Evolutionary conservation across 2,329 filamentous ascomycete species (phyloP).

Genomic region (Hypoxylon sp.): DNA sequence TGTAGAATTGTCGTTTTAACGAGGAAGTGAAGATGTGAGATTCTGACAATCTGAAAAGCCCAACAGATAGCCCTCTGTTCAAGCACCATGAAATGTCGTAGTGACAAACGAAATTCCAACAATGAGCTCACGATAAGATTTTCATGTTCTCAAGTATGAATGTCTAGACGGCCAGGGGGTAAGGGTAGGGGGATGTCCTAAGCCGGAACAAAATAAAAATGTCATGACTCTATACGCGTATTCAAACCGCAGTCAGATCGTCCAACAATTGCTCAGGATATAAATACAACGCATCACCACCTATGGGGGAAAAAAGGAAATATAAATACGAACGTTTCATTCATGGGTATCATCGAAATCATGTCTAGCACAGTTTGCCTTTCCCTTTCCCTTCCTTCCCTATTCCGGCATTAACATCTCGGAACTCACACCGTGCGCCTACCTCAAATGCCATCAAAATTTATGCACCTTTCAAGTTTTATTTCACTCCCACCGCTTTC

Average conservation of each 20-base stretch:
- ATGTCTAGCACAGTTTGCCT: slow-evolving; percentile 14
- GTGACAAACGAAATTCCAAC: too few relatives aligned
- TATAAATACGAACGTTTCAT: slow-evolving; percentile 7
- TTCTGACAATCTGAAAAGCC: too few relatives aligned
- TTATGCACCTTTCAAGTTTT: background rate
- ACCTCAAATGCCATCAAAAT: slow-evolving; percentile 2
- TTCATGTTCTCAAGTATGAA: too few relatives aligned
- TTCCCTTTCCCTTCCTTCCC: slow-evolving; percentile 1
- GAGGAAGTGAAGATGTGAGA: too few relatives aligned
- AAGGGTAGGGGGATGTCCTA: too few relatives aligned
- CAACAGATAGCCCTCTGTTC: too few relatives aligned
- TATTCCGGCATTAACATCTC: background rate
- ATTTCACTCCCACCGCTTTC: background rate
- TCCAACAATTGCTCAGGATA: background rate
- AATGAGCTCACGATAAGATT: too few relatives aligned
- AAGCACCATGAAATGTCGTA: too few relatives aligned
- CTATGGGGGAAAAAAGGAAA: too few relatives aligned
- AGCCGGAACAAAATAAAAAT: too few relatives aligned
- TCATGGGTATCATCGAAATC: slow-evolving; percentile 42
- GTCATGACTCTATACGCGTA: background rate
- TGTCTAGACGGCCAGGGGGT: too few relatives aligned
- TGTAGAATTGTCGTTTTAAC: too few relatives aligned
- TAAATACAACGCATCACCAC: background rate
- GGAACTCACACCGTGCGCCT: background rate
- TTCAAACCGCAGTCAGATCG: background rate